phyloP scores from a whole-genome alignment of 257 asterid species.

The Nicotiana sylvestris region DNA sequence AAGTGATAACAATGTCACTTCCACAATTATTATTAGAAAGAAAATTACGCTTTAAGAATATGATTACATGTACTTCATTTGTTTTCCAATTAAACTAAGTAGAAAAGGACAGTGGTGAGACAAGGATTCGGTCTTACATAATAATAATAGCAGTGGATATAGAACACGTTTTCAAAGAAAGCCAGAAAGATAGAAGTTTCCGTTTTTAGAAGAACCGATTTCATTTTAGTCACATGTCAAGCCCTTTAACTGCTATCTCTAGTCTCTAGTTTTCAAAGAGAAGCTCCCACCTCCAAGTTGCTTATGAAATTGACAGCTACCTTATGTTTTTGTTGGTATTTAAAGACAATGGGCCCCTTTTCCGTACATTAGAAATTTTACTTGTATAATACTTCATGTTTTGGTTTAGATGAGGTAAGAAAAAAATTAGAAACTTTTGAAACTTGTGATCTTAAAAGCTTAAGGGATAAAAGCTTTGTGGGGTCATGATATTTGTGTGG shows the following conservation, averaged over 20 bases:
- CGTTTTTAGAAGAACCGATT: constrained; percentile 38
- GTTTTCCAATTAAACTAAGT: background rate
- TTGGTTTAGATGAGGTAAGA: too few species aligned
- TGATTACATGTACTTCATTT: background rate
- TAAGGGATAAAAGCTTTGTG: too few species aligned
- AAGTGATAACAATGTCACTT: background rate
- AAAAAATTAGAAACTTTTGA: too few species aligned
- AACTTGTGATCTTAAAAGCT: too few species aligned
- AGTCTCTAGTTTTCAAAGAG: background rate
- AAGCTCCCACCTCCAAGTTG: constrained; percentile 36
- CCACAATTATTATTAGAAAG: background rate
- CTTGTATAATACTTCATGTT: too few species aligned
- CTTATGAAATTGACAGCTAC: constrained; percentile 53
- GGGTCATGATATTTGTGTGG: too few species aligned
- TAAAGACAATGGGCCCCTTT: constrained; percentile 23
- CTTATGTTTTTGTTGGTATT: constrained; percentile 29
- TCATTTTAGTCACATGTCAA: constrained; percentile 51
- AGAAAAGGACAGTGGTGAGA: constrained; percentile 4
- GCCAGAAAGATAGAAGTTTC: constrained; percentile 21
- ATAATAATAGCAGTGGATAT: constrained; percentile 3
- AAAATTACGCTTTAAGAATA: constrained; percentile 15
- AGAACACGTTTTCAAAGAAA: constrained; percentile 6
- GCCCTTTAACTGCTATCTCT: constrained; percentile 25
- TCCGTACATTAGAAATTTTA: background rate
- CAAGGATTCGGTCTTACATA: constrained; percentile 4